Evolutionary conservation across 805 yeast species (phyloP), one percentile per base, ranked within the genome.

Genomic region (Zygosaccharomyces siamensis): DNA sequence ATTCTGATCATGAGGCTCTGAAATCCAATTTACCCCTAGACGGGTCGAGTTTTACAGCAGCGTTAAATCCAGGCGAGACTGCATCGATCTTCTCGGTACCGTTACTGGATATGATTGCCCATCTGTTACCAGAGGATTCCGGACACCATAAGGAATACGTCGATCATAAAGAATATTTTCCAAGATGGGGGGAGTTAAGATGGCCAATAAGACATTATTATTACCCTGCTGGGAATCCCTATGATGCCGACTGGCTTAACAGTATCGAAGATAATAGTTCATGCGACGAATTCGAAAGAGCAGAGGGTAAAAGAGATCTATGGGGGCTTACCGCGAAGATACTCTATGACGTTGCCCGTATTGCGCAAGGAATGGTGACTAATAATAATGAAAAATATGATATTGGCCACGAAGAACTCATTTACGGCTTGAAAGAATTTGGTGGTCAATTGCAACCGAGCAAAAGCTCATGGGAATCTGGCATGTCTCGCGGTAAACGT

Each of bases 311-410:
- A 33, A 79, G 85, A 59, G 86, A 84, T 59, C 82, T 86, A 4
- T 86, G 93, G 95, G 95, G 95, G 0, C 67, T 86, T 32, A 86
- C 93, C 0, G 92, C 90, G 2, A 84, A 84, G 60, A 85, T 86
- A 7, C 61, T 86, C n/a, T 86, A 79, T 57, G 92, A 86, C 61
- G 59, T 86, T 26, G 83, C 89, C 1, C 74, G 73, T 48, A 72
- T 84, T 7, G 69, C 77, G 3, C 77, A 79, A 59, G 63, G 61
- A 5, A n/a, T 43, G 10, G 53, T 78, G 56, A 70, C 71, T 35
- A 51, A 63, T 45, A 52, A 64, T 7, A 48, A 51, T 7, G 58
- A 55, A 30, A 60, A 56, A 4, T 39, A 56, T 11, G 63, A 71
- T 24, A 61, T 78, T 39, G 88, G 86, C 2, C 84, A 84, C 54